Percentiles rank a stretch among this genome's conserved stretches.
These are phyloP conservation scores for Botrytis hyacinthi DNA, from an alignment of 2,329 filamentous ascomycete species.

Conservation along the genomic window DNA sequence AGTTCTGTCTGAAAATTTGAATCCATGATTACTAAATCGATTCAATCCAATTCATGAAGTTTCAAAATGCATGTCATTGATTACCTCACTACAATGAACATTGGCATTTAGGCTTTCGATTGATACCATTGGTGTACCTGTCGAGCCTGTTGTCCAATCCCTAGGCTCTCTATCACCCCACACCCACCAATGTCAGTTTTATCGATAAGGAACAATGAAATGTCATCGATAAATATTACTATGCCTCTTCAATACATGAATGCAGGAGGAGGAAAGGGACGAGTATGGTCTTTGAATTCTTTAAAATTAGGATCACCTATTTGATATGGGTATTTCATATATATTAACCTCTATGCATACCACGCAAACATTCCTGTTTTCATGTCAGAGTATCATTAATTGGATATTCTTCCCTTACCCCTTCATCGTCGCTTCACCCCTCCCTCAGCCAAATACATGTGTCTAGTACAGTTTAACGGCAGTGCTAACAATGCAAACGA, in stretches of 20 bases:
- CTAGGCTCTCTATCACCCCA: not conserved
- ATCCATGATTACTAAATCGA: not conserved
- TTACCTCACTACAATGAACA: not conserved
- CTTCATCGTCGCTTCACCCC: not conserved
- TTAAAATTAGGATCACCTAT: not conserved
- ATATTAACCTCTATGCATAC: not conserved
- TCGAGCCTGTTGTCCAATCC: not conserved
- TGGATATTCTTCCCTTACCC: not conserved
- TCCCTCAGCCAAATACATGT: constrained; percentile 1
- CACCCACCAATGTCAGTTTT: not conserved
- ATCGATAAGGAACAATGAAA: not conserved
- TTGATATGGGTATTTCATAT: not conserved
- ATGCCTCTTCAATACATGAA: not conserved
- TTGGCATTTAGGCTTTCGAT: not conserved
- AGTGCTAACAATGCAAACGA: not conserved
- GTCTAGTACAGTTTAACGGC: not conserved
- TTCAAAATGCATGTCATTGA: not conserved
- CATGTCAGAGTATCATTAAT: not conserved
- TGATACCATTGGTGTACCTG: not conserved
- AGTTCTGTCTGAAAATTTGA: not conserved
- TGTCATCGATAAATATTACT: not conserved
- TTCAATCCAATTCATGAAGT: not conserved
- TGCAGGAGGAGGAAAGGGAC: not conserved
- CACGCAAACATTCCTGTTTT: not conserved
- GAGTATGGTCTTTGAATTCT: not conserved